Conservation (phyloP, 1,139 yeast genomes). For the Blastobotrys elegans region DNA sequence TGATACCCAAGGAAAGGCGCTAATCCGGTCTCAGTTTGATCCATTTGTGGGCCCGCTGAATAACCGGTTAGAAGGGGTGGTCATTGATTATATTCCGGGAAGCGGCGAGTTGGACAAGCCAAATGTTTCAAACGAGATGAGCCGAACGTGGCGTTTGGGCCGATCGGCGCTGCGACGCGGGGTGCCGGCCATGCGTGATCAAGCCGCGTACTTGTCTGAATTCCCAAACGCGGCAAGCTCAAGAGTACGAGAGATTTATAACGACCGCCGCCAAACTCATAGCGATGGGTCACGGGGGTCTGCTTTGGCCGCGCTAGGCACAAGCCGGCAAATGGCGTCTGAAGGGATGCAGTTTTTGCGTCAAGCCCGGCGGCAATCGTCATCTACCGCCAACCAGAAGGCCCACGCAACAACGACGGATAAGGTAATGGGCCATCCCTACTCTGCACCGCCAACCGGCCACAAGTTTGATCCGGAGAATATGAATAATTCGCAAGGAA, state of each 20-base stretch:
- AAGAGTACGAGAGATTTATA: constrained; percentile 29
- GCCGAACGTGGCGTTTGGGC: constrained; percentile 32
- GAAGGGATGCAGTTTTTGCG: constrained; percentile 16
- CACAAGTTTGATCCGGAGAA: not conserved
- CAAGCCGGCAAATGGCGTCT: constrained; percentile 22
- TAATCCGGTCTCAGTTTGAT: constrained; percentile 56
- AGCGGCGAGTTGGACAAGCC: constrained; percentile 31
- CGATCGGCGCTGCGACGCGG: constrained; percentile 33
- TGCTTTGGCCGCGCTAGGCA: constrained; percentile 22
- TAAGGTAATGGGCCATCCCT: not conserved
- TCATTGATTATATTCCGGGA: constrained; percentile 44
- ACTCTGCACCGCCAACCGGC: not conserved
- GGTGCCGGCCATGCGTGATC: constrained; percentile 30
- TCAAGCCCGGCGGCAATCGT: not conserved
- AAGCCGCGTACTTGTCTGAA: constrained; percentile 23
- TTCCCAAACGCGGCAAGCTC: constrained; percentile 26
- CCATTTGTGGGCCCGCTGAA: constrained; percentile 61
- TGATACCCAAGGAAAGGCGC: constrained; percentile 57
- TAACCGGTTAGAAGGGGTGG: constrained; percentile 44
- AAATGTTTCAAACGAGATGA: constrained; percentile 31
- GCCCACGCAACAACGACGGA: not conserved
- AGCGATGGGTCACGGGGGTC: constrained; percentile 20
- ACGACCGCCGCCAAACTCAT: constrained; percentile 25
- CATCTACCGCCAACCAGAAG: not conserved
- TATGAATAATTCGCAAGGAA: not conserved